Conservation (phyloP, 2,329 filamentous ascomycete species). For the Phaeoacremonium minimum region DNA sequence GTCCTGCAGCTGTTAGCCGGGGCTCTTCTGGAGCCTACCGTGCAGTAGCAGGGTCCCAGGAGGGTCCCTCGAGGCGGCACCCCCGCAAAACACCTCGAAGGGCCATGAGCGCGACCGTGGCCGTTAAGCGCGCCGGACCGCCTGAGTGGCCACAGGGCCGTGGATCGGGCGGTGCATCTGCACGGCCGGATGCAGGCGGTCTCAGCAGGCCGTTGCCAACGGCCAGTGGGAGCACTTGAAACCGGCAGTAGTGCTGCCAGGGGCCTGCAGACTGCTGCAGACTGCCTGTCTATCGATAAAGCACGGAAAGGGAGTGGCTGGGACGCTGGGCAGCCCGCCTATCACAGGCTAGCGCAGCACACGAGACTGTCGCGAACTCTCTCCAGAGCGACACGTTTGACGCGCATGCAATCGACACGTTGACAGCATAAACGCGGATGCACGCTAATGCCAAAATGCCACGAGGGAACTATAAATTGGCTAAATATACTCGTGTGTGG, state of each 20-base stretch:
- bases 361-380: not conserved
- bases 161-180: not conserved
- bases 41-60: not conserved
- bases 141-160: slow-evolving; percentile 7
- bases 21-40: no score
- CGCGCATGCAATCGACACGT: not conserved
- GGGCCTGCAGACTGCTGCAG: not conserved
- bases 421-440: no score
- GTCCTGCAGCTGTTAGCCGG: slow-evolving; percentile 2
- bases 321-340: not conserved
- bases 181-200: not conserved
- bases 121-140: slow-evolving; percentile 6
- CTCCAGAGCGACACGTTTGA: not conserved
- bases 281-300: not conserved
- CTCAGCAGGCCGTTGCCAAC: slow-evolving; percentile 1
- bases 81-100: not conserved
- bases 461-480: no score
- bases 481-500: no score
- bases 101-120: slow-evolving; percentile 5
- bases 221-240: slow-evolving; percentile 1
- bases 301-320: not conserved
- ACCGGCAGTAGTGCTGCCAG: not conserved
- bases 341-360: not conserved
- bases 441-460: not conserved
- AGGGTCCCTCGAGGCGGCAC: not conserved